phyloP scores from a whole-genome alignment of 108 stramenopile genomes.

The Hondaea fermentalgiana region DNA sequence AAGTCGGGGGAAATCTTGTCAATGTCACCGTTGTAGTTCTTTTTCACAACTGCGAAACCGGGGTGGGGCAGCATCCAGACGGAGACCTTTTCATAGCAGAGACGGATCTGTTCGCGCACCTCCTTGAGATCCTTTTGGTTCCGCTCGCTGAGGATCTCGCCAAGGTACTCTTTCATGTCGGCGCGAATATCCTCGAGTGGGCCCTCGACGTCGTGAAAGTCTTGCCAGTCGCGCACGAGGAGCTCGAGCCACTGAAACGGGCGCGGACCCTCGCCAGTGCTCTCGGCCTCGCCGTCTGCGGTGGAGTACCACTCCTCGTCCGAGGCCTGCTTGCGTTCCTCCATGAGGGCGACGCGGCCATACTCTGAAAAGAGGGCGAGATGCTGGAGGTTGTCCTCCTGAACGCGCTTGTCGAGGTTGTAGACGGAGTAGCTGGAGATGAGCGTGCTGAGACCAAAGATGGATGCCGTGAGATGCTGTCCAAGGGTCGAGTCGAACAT shows the following conservation, averaged over 20 bases:
- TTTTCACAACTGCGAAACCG: constrained; percentile 82
- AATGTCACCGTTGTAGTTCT: constrained; percentile 79
- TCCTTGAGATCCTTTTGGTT: constrained; percentile 76
- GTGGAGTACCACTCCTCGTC: neutral
- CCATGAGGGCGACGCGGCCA: constrained; percentile 76
- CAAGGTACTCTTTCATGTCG: constrained; percentile 74
- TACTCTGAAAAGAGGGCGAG: constrained; percentile 94
- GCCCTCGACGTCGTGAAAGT: constrained; percentile 63
- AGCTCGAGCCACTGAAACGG: constrained; percentile 92
- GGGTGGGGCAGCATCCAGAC: constrained; percentile 92
- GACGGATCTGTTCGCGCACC: constrained; percentile 79
- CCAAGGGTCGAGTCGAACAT: constrained; percentile 98
- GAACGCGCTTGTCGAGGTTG: constrained; percentile 93
- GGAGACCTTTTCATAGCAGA: constrained; percentile 76
- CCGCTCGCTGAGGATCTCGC: constrained; percentile 64
- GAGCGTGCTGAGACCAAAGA: constrained; percentile 89
- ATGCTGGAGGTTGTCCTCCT: constrained; percentile 97
- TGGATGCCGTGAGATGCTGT: constrained; percentile 85
- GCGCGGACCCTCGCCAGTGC: constrained; percentile 15
- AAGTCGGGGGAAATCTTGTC: constrained; percentile 68
- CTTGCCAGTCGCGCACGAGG: constrained; percentile 95
- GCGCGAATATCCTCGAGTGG: constrained; percentile 59
- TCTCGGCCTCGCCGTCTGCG: neutral
- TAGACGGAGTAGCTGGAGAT: constrained; percentile 87
- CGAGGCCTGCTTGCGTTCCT: constrained; percentile 40